These are phyloP conservation scores for Pseudonectria foliicola DNA, from an alignment of 2,329 filamentous ascomycete species.

Conservation along the genomic window DNA sequence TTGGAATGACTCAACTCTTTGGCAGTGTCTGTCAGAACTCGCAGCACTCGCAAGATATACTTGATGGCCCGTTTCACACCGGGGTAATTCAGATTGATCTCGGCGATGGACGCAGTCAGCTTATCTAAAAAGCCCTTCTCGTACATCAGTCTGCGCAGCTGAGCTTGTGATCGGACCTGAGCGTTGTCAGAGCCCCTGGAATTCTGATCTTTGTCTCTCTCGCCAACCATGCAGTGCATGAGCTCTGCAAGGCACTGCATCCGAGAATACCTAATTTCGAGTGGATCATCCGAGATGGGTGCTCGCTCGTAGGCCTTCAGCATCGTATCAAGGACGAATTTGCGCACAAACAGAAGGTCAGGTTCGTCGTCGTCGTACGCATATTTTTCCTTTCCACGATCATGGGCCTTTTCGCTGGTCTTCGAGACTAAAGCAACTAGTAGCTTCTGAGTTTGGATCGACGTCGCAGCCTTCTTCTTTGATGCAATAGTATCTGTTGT, in stretches of 20 bases:
- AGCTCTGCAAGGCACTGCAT: conserved; percentile 84
- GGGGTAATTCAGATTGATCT: conserved; percentile 92
- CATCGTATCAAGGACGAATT: conserved; percentile 90
- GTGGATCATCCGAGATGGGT: conserved; percentile 65
- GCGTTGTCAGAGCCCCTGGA: conserved; percentile 34
- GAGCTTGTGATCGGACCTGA: conserved; percentile 59
- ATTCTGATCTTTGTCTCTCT: conserved; percentile 58
- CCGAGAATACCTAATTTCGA: conserved; percentile 81
- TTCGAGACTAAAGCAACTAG: conserved; percentile 82
- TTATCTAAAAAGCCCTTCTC: conserved; percentile 93
- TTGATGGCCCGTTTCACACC: conserved; percentile 91
- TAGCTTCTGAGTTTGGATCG: conserved; percentile 77
- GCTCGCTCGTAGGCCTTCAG: conserved; percentile 89
- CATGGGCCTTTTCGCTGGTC: conserved; percentile 67
- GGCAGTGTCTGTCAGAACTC: conserved; percentile 79
- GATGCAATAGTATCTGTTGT: conserved; percentile 67
- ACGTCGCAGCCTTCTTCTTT: conserved; percentile 82
- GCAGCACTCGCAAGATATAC: conserved; percentile 86
- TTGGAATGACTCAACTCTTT: conserved; percentile 78
- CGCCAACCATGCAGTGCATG: conserved; percentile 86
- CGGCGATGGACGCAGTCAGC: conserved; percentile 84
- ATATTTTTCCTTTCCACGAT: conserved; percentile 49
- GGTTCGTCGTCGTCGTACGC: conserved; percentile 72
- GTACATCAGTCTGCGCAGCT: conserved; percentile 92
- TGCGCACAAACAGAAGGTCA: conserved; percentile 84